Base-by-base conservation (phyloP, 2,329 filamentous ascomycete species). In the Diplodia intermedia region DNA sequence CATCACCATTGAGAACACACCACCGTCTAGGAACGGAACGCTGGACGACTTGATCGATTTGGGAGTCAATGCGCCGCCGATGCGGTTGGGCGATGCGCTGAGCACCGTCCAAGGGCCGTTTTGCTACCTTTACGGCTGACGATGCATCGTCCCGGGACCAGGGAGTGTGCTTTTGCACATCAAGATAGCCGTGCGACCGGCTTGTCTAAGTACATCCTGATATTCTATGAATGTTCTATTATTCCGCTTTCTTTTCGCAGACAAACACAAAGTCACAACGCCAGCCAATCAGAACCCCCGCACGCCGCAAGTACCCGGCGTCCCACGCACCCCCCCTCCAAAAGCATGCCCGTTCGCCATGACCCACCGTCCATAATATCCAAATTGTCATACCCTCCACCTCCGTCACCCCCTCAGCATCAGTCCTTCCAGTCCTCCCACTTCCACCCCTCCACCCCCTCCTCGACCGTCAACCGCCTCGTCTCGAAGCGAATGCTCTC, bases 381-480 rank as follows among this genome's bases (percentile, higher is more conserved):
- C 26, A 31, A 31, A 33, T 33, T n/a, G 11, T 26, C 3, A 8
- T 38, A 4, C 15, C 33, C 5, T 23, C 23, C 23, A 23, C 23
- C 23, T 23, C 23, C 23, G 23, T 6, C 31, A 2, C 11, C 57
- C 3, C 15, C 7, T 5, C 8, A 9, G 1, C n/a, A 3, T 66
- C 50, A 49, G 7, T 62, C 7, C 63, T 66, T 55, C 72, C 74
- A 78, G 2, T 76, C 74, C 69, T 76, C 77, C 65, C 78, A 74
- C n/a, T 4, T 56, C 89, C 91, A 95, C 54, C 81, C 84, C 71
- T 83, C 77, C 47, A 86, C 87, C 20, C 86, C 86, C 74, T 94
- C 89, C 29, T 84, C 83, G 70, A 97, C 86, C 43, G 87, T 86
- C 74, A 97, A 77, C 62, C 73, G 70, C 68, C 78, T 74, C 14